Base-by-base conservation (phyloP, 768 basidiomycete species). In the Daedalea quercina region DNA sequence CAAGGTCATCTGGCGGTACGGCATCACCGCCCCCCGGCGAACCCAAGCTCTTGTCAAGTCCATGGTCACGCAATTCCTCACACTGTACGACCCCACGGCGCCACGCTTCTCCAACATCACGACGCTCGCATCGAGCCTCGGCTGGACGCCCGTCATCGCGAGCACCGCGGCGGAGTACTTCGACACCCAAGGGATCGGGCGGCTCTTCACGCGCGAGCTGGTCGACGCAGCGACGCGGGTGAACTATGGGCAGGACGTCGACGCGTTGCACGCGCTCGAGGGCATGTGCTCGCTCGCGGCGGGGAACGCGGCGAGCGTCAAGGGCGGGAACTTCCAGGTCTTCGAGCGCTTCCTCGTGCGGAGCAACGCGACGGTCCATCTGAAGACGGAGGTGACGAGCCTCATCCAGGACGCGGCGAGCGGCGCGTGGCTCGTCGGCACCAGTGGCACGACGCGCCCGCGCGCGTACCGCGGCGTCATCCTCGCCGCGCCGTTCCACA, bases 401-500 rank as follows among this genome's bases (percentile, higher is more conserved):
- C 48, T 44, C 34, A 70, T 63, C 44, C 72, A 60, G 28, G 52
- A 73, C n/a, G 68, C 68, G 0, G 59, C 68, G 34, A 71, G 77
- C 3, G 69, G 72, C 37, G 60, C 72, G 31, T 87, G 85, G 83
- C 71, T 71, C 2, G 67, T 89, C 13, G 65, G 68, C 19, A 80
- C 81, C 22, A 68, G 73, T 15, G 55, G 41, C 23, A 34, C 46
- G 22, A 47, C 41, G 37, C 55, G 46, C 51, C 42, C 52, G 28
- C 46, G 66, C 28, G 67, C 75, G 41, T 94, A 90, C 65, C 80
- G 78, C 63, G 82, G 82, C 2, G 78, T 97, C 52, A 84, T 98
- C 63, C 73, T 96, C 50, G 93, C 94, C 1, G 85, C 91, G 1
- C 95, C 95, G 2, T 88, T 83, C 73, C 83, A 90, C 67, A 80